Base-by-base conservation (phyloP, 2,329 filamentous ascomycete genomes). In the Aspergillus tanneri region DNA sequence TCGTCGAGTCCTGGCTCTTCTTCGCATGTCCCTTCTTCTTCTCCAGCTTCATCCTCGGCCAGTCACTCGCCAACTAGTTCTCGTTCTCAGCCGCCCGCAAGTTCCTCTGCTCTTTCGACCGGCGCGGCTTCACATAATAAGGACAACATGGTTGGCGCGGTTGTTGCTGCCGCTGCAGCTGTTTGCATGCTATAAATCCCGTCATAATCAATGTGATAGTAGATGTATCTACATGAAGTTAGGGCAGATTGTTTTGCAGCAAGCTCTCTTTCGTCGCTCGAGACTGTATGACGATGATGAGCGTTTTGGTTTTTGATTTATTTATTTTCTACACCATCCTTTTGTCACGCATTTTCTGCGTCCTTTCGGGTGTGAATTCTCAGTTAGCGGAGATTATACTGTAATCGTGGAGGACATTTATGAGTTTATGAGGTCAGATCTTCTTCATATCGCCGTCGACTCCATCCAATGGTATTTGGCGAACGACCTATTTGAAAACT, bases 91-190 rank as follows among this genome's bases (percentile, higher is more conserved):
- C 39, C 39, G 21, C 27, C 42, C 9, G 32, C 42, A 30, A 22
- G 30, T 5, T 14, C 42, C 6, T 34, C 32, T 10, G n/a, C 21
- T 5, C 22, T 12, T 9, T 21, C 30, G 10, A 46, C 43, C 7
- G 43, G 43, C 23, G 43, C 34, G 3, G 43, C 43, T 7, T 19
- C 11, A 4, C 34, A 21, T 11, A 12, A 18, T 11, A 35, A 39
- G 34, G 25, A 39, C 22, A 46, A 46, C 9, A 14, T 39, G 2
- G 34, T 30, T n/a, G 43, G 43, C 7, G 43, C 27, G 7, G 35
- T 24, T 34, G 35, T 32, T 16, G 34, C 25, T 6, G 43, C 35
- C 10, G 43, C 34, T 3, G 43, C 43, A 9, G 35, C 43, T 16
- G 43, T 46, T 14, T 46, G 19, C 11, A 39, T 39, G 14, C 11